phyloP scores from a whole-genome alignment of 805 yeast genomes.

The Saturnispora sanitii region DNA sequence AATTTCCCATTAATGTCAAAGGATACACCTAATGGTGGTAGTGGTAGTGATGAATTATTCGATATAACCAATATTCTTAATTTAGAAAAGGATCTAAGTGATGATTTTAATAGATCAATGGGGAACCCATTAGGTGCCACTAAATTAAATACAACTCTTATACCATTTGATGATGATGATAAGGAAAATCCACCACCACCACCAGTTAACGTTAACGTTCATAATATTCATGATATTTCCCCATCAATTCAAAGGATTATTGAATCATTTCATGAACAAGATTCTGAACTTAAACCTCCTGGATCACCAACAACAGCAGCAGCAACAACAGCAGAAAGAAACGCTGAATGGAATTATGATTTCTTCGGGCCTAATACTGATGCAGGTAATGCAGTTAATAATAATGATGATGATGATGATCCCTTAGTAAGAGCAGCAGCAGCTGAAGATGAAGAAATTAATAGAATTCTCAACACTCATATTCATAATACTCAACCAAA shows the following conservation, averaged over 20 bases:
- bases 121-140: constrained; percentile 36
- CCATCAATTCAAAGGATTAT: constrained; percentile 27
- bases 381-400: neutral
- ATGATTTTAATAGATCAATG: no score
- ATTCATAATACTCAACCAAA: constrained; percentile 1
- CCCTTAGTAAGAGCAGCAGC: constrained; percentile 11
- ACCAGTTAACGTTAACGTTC: neutral
- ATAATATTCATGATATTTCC: constrained; percentile 18
- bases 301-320: constrained; percentile 12
- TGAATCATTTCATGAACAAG: constrained; percentile 21
- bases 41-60: constrained; percentile 7
- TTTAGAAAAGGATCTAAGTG: constrained; percentile 4
- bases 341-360: constrained; percentile 24
- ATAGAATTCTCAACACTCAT: constrained; percentile 14
- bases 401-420: constrained; percentile 16
- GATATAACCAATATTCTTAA: constrained; percentile 7
- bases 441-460: constrained; percentile 20
- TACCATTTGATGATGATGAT: constrained; percentile 38
- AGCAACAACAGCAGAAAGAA: constrained; percentile 19
- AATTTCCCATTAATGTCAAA: constrained; percentile 8
- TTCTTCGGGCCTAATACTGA: constrained; percentile 14
- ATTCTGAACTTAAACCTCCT: no score
- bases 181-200: constrained; percentile 21
- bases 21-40: no score
- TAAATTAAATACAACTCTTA: constrained; percentile 43